Base-by-base conservation (phyloP, 257 asterid species). In the Marsdenia floribunda region DNA sequence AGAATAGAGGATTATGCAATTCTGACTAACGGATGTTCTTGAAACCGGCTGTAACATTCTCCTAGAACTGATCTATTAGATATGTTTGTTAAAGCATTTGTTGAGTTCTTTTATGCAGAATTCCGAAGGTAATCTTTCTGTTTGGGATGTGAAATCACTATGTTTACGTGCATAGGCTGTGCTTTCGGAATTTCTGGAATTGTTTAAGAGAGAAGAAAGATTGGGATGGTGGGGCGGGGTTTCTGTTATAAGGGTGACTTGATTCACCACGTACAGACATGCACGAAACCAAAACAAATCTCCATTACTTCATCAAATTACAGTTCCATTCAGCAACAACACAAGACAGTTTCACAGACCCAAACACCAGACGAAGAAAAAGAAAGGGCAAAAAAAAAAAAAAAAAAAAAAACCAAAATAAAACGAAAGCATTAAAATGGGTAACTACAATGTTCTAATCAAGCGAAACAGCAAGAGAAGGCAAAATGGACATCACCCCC, bases 401-500 rank as follows among this genome's bases (percentile, higher is more conserved):
- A 10, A 60, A 60, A 60, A 33, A 22, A 58, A 9, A 52, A 71
- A 46, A 8, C 18, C n/a, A 44, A 9, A 19, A 42, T 5, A 40
- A 40, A 40, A 40, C 33, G 9, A 53, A 68, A 29, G 0, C 18
- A 49, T 3, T 29, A 15, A 52, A 76, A 55, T 40, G 21, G 10
- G 44, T 29, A 57, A 29, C 52, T 19, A 50, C 15, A 69, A 26
- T 33, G 70, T 13, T 74, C 33, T 52, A 58, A 46, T 76, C 21
- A 61, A 63, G 66, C 19, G 26, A 68, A 67, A 67, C 52, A 67
- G 9, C 74, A 57, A 63, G 9, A 15, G 63, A 67, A n/a, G 5
- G 54, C n/a, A 40, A 24, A 22, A 73, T 52, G 37, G 67, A 3
- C 13, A 75, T 60, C 75, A 76, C 53, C 71, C 71, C 26, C 33